phyloP scores from a whole-genome alignment of 1,284 basidiomycete species.

The Trichosporon asahii region DNA sequence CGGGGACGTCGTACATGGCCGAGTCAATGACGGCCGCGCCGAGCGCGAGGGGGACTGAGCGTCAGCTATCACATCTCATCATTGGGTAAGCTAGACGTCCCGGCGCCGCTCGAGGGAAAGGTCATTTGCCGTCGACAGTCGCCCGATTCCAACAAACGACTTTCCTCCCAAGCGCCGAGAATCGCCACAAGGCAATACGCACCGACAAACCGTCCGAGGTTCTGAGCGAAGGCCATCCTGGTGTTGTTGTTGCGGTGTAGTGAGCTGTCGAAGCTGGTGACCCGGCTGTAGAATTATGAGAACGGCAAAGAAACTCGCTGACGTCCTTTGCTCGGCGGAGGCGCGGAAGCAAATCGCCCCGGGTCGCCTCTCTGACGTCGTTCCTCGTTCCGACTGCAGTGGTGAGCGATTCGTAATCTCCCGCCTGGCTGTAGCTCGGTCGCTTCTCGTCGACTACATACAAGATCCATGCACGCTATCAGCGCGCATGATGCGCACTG shows the following conservation, averaged over 20 bases:
- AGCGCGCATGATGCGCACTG: not conserved
- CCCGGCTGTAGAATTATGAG: not conserved
- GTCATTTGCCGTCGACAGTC: not conserved
- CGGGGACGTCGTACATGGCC: constrained; percentile 82
- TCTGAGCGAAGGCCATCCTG: constrained; percentile 36
- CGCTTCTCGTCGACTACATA: not conserved
- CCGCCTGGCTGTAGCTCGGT: not conserved
- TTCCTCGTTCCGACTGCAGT: constrained; percentile 5
- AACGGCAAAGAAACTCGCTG: constrained; percentile 8
- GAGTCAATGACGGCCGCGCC: constrained; percentile 66
- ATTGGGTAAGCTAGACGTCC: too few relatives aligned
- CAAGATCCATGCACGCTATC: not conserved
- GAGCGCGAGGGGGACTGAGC: constrained; percentile 69
- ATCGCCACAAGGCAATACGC: not conserved
- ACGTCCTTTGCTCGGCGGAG: constrained; percentile 2
- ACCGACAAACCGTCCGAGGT: constrained; percentile 37
- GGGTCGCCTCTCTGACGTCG: not conserved
- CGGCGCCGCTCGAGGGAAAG: not conserved
- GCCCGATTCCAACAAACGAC: not conserved
- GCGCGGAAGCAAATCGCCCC: not conserved
- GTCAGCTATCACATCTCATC: not conserved
- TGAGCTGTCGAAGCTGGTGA: not conserved
- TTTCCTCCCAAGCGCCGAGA: too few relatives aligned
- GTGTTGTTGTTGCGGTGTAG: not conserved
- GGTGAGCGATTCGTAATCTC: not conserved